Evolutionary conservation across 139 green algal species (phyloP).

Genomic region (Nannochloris sp.): DNA sequence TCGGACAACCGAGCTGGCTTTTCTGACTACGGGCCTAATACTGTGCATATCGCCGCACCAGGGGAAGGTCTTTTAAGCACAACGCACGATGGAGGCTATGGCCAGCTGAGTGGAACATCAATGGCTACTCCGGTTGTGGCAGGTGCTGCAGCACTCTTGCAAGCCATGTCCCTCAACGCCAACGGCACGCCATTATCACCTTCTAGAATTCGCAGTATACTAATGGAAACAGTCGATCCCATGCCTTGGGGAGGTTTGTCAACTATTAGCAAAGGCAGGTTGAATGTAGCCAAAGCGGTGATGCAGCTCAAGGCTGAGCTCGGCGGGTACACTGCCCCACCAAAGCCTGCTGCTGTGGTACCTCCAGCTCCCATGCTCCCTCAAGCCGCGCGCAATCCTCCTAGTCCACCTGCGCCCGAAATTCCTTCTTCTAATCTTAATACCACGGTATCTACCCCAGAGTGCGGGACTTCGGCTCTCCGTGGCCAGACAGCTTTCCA

Average conservation of each 20-base stretch:
- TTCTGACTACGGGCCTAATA: conserved; percentile 17
- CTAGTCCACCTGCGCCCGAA: neutral
- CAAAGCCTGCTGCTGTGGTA: neutral
- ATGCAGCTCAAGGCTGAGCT: neutral
- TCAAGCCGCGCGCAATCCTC: neutral
- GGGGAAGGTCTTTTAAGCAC: conserved; percentile 26
- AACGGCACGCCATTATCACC: neutral
- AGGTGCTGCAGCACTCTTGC: conserved; percentile 48
- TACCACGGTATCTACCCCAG: neutral
- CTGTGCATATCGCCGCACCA: conserved; percentile 25
- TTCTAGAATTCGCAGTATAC: neutral
- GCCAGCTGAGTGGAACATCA: conserved; percentile 63
- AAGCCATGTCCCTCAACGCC: conserved; percentile 23
- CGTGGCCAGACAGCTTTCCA: conserved; percentile 6
- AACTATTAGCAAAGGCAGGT: neutral
- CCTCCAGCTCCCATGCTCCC: neutral
- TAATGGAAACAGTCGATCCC: neutral
- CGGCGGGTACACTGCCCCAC: neutral
- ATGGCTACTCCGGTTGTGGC: conserved; percentile 79
- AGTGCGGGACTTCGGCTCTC: conserved; percentile 18
- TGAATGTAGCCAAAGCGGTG: conserved; percentile 5
- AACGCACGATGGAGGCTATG: conserved; percentile 10
- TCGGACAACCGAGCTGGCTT: conserved; percentile 11
- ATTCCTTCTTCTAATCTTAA: neutral
- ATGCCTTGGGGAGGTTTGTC: neutral